These are phyloP conservation scores for Arthroderma sp. DNA, from an alignment of 2,329 filamentous ascomycete genomes.

Conservation along the genomic window DNA sequence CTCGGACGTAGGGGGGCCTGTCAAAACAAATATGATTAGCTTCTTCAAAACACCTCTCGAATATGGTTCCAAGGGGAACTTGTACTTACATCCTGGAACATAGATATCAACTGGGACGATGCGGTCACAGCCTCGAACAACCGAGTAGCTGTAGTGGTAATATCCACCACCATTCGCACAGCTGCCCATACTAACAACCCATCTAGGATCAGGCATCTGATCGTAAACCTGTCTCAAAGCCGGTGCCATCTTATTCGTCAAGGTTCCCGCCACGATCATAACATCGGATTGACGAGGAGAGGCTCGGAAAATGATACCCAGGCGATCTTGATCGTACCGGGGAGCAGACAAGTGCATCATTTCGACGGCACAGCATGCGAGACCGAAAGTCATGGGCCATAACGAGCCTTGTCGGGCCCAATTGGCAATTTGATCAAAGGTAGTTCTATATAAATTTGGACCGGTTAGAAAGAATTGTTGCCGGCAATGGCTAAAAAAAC, in stretches of 20 bases:
- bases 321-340: conserved; percentile 77
- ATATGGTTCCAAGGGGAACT: conserved; percentile 31
- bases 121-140: conserved; percentile 63
- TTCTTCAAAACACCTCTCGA: conserved; percentile 21
- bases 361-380: conserved; percentile 81
- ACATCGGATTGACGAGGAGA: conserved; percentile 77
- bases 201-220: conserved; percentile 87
- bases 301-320: conserved; percentile 79
- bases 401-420: conserved; percentile 79
- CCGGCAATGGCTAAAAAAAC: not conserved
- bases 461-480: not conserved
- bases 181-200: conserved; percentile 77
- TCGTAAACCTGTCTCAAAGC: conserved; percentile 81
- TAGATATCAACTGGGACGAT: conserved; percentile 77
- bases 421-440: conserved; percentile 62
- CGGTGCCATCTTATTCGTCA: conserved; percentile 90
- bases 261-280: conserved; percentile 80
- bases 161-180: conserved; percentile 79
- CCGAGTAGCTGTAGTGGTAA: conserved; percentile 77
- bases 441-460: conserved; percentile 20
- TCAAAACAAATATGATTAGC: conserved; percentile 18
- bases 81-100: conserved; percentile 63
- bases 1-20: conserved; percentile 41
- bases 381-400: conserved; percentile 86
- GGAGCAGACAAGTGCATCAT: conserved; percentile 92